These are phyloP conservation scores for Cladosporium sphaerospermum DNA, from an alignment of 2,329 filamentous ascomycete species.

Conservation along the genomic window DNA sequence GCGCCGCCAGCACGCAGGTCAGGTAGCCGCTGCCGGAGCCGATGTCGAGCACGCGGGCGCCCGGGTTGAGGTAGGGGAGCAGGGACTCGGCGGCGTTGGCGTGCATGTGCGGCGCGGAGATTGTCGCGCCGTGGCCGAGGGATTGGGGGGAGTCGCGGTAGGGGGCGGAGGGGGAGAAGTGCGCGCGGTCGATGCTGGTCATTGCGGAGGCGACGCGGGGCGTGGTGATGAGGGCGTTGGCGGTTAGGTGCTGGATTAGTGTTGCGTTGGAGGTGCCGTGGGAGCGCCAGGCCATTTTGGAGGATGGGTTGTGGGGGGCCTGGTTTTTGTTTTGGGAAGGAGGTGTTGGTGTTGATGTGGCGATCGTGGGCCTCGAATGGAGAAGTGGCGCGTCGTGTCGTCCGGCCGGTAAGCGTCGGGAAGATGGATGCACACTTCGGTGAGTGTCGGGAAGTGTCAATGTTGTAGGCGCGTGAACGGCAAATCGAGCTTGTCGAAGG, in stretches of 20 bases:
- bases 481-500: no score
- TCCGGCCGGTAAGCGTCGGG: no score
- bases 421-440: no score
- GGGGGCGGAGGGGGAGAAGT: conserved; percentile 67
- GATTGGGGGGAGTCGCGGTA: conserved; percentile 69
- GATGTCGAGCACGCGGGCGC: conserved; percentile 44
- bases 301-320: neutral
- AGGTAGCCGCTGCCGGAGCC: conserved; percentile 60
- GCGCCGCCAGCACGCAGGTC: conserved; percentile 78
- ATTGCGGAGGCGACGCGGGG: conserved; percentile 72
- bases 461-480: no score
- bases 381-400: no score
- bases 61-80: conserved; percentile 50
- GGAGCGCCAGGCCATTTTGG: conserved; percentile 82
- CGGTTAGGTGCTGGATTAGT: conserved; percentile 71
- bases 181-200: conserved; percentile 70
- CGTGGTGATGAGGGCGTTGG: conserved; percentile 66
- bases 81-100: conserved; percentile 59
- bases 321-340: neutral
- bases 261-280: conserved; percentile 67
- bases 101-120: conserved; percentile 70
- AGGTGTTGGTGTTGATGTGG: neutral
- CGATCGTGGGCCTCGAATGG: neutral
- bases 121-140: conserved; percentile 63
- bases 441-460: no score